phyloP scores from a whole-genome alignment of 306 rosid species.

The Dryas drummondii region DNA sequence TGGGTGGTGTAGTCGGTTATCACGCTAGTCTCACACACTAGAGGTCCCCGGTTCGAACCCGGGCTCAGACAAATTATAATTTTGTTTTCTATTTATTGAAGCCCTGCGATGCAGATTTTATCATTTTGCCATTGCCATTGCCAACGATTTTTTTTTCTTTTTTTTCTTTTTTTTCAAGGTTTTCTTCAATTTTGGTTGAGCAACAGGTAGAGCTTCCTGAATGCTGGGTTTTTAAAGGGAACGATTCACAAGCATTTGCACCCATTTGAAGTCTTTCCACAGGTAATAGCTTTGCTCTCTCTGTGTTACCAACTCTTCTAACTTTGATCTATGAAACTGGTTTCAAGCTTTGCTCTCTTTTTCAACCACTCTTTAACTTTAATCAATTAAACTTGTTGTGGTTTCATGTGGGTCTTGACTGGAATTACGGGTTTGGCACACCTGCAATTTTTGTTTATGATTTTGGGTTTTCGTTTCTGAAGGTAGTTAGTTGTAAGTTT shows the following conservation, averaged over 20 bases:
- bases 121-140: background rate
- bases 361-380: background rate
- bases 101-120: too few species aligned
- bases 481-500: too few species aligned
- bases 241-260: background rate
- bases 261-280: background rate
- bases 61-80: conserved; percentile 57
- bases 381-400: background rate
- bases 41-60: conserved; percentile 88
- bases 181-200: background rate
- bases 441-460: background rate
- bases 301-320: too few species aligned
- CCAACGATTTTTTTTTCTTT: background rate
- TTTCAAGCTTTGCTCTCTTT: background rate
- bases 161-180: too few species aligned
- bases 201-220: background rate
- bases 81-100: too few species aligned
- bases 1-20: conserved; percentile 87
- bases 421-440: background rate
- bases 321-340: too few species aligned
- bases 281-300: background rate
- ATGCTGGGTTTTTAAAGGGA: background rate
- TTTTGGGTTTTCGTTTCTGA: background rate
- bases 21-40: conserved; percentile 92
- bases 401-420: background rate